A percentile compares a stretch with the other conserved stretches of the same genome.
phyloP scores from a whole-genome alignment of 116 monocot genomes.

The Cymodocea nodosa region DNA sequence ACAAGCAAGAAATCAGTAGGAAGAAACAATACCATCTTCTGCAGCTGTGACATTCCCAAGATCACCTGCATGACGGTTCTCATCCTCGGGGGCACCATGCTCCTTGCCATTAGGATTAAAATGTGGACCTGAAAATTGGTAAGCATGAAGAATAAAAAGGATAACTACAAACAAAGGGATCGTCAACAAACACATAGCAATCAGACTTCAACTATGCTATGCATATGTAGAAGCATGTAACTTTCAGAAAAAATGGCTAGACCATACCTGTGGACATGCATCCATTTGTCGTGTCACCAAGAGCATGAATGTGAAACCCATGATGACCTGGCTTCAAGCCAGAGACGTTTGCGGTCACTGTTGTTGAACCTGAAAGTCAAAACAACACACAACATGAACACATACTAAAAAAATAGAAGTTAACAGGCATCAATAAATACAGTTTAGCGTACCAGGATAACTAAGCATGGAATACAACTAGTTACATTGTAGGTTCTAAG shows the following conservation, averaged over 20 bases:
- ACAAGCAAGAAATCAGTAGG: neutral
- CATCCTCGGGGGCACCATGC: constrained; percentile 83
- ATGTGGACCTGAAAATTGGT: constrained; percentile 53
- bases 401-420: neutral
- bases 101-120: constrained; percentile 84
- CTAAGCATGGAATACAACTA: too few species aligned
- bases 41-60: constrained; percentile 82
- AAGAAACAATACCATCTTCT: constrained; percentile 54
- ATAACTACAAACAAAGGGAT: neutral
- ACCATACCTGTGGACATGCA: constrained; percentile 90
- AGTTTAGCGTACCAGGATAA: too few species aligned
- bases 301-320: constrained; percentile 90
- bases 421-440: too few species aligned
- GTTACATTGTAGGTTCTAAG: too few species aligned
- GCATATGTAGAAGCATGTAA: too few species aligned
- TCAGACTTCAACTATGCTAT: too few species aligned
- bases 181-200: neutral
- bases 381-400: neutral
- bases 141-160: neutral
- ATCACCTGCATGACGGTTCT: constrained; percentile 83
- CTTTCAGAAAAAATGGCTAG: neutral
- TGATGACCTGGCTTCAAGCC: constrained; percentile 79
- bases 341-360: constrained; percentile 50
- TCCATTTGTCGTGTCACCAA: constrained; percentile 97
- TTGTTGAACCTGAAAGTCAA: constrained; percentile 40